Conservation (phyloP, 306 rosid genomes). For the Chamaecrista fasciculata region DNA sequence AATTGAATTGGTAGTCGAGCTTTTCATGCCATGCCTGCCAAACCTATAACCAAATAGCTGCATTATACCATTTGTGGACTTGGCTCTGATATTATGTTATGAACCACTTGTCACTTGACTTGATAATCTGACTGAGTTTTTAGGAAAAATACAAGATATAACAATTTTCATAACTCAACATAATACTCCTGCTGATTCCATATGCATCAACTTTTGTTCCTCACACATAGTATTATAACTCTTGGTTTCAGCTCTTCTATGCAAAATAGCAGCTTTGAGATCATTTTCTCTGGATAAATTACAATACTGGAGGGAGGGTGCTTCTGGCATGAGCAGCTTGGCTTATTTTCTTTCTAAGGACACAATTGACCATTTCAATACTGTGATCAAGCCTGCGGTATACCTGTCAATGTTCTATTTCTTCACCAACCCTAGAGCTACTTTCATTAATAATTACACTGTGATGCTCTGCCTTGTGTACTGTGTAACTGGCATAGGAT, state of each 20-base stretch:
- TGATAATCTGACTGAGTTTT: neutral
- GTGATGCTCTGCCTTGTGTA: slow-evolving; percentile 82
- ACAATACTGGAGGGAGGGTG: slow-evolving; percentile 86
- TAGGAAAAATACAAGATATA: neutral
- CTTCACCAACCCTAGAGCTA: slow-evolving; percentile 88
- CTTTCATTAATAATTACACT: slow-evolving; percentile 67
- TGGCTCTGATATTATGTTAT: neutral
- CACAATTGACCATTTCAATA: slow-evolving; percentile 79
- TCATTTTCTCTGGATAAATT: slow-evolving; percentile 83
- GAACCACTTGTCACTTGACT: neutral
- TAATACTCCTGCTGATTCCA: neutral
- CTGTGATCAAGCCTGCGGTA: slow-evolving; percentile 75
- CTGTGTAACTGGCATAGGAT: slow-evolving; percentile 95
- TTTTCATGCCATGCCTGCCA: neutral
- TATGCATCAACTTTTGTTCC: slow-evolving; percentile 20
- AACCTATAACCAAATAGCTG: neutral
- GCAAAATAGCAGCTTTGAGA: slow-evolving; percentile 92
- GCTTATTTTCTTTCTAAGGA: slow-evolving; percentile 97
- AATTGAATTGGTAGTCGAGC: neutral
- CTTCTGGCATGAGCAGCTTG: slow-evolving; percentile 93
- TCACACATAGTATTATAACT: slow-evolving; percentile 20
- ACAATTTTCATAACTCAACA: neutral
- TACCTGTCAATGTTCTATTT: slow-evolving; percentile 94
- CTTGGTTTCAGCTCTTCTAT: slow-evolving; percentile 80
- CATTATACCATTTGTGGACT: neutral